Evolutionary conservation across 768 basidiomycete genomes (phyloP).

Genomic region (Suillus spraguei): DNA sequence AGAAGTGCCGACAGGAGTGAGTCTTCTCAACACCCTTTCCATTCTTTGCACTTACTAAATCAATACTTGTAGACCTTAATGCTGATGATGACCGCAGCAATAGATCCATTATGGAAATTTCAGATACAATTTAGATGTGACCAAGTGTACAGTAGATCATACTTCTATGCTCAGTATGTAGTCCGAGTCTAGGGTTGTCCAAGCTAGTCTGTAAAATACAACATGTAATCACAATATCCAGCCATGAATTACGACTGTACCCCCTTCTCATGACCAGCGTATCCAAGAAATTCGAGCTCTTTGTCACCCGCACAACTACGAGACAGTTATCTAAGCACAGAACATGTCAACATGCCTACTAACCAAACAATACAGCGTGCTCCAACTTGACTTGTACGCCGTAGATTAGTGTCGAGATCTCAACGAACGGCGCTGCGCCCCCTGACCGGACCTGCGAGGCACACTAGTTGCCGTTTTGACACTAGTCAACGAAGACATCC

Average conservation of each 20-base stretch:
- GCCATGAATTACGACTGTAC: too few species aligned
- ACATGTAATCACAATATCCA: too few species aligned
- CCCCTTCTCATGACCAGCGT: conserved; percentile 77
- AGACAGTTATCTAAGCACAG: not conserved
- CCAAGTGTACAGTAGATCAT: not conserved
- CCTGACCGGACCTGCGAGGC: conserved; percentile 71
- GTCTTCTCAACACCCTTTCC: too few species aligned
- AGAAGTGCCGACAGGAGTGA: too few species aligned
- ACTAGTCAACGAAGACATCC: conserved; percentile 1
- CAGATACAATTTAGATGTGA: not conserved
- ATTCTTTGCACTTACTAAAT: too few species aligned
- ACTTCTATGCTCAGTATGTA: not conserved
- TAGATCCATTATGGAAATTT: not conserved
- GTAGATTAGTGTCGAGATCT: conserved; percentile 76
- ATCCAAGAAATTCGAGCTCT: conserved; percentile 85
- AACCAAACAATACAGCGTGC: conserved; percentile 86
- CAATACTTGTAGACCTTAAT: too few species aligned
- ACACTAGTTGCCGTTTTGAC: conserved; percentile 45
- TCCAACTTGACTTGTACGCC: conserved; percentile 69
- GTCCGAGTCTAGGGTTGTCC: not conserved
- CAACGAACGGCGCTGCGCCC: conserved; percentile 83
- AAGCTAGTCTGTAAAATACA: too few species aligned
- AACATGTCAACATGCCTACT: conserved; percentile 17
- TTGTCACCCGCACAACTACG: conserved; percentile 80
- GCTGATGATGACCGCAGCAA: too few species aligned